phyloP scores from a whole-genome alignment of 73 alveolate species.

The Paramecium primaurelia region DNA sequence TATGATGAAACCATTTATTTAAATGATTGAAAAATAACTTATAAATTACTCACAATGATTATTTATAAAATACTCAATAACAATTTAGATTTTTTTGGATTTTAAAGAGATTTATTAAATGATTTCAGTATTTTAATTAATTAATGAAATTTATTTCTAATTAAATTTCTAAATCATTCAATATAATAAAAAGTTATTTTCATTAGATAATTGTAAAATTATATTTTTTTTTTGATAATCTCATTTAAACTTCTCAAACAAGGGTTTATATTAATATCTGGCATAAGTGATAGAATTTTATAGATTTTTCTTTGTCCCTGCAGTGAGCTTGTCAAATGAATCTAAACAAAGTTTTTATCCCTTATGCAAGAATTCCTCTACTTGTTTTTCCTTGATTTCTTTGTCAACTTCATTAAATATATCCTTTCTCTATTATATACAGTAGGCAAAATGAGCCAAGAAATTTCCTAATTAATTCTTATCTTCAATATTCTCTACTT shows the following conservation, averaged over 20 bases:
- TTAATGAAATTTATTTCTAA: too few species aligned
- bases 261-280: not conserved
- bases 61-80: not conserved
- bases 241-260: not conserved
- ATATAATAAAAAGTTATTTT: too few species aligned
- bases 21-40: constrained; percentile 39
- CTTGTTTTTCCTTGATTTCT: not conserved
- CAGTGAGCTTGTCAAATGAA: not conserved
- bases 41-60: not conserved
- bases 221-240: not conserved
- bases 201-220: not conserved
- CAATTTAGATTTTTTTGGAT: not conserved
- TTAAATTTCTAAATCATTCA: too few species aligned
- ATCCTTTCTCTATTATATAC: not conserved
- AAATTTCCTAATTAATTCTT: not conserved
- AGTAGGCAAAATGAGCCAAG: not conserved
- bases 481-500: not conserved
- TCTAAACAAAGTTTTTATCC: not conserved
- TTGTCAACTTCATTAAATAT: not conserved
- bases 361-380: not conserved
- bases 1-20: not conserved
- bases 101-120: not conserved
- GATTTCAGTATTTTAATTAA: too few species aligned
- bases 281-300: not conserved
- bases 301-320: not conserved